Evolutionary conservation across 768 basidiomycete species (phyloP), one percentile per base, ranked within the genome.

Genomic region (Trametes cingulata): DNA sequence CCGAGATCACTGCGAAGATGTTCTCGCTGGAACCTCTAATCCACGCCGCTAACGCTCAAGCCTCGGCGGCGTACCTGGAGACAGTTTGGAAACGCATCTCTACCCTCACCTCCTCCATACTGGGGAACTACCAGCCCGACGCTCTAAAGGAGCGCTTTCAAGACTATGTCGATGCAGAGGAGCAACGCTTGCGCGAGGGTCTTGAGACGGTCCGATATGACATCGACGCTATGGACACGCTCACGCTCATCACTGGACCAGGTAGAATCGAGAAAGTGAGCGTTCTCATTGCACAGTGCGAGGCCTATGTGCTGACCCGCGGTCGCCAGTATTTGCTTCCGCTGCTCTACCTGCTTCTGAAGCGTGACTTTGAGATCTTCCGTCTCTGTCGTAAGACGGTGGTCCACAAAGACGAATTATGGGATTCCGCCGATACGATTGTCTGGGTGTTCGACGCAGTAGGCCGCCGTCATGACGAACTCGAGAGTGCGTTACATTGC

Each of bases 181-280:
- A 75, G 58, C 53, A 64, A 6, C 57, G 71, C 1, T 36, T 77
- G 6, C 59, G 66, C 7, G 61, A 60, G 24, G 71, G 69, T 14
- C 65, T 77, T 6, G 69, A 73, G 17, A 60, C 58, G 0, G 60
- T 75, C 7, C 49, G 52, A n/a, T 77, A 71, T 29, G 64, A 74
- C 37, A 70, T 77, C 13, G 74, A 76, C 52, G 71, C 66, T n/a
- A 27, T 56, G 14, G 67, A 73, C 41, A 73, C 74, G 0, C 57
- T 75, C 1, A 54, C 49, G 14, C 63, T 75, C 15, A 56, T 75
- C 24, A 67, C 64, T 0, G 76, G 74, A 6, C 67, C 68, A 1
- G 74, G 76, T 7, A 62, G 74, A 24, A 73, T 76, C 19, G 76
- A 77, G 61, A 63, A 70, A 45, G 75, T 74, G 29, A 35, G 71